Percentiles rank a stretch among this genome's conserved stretches.
These are phyloP conservation scores for Schoenoplectus tabernaemontani DNA, from an alignment of 202 grass and related monocot species.

Conservation along the genomic window DNA sequence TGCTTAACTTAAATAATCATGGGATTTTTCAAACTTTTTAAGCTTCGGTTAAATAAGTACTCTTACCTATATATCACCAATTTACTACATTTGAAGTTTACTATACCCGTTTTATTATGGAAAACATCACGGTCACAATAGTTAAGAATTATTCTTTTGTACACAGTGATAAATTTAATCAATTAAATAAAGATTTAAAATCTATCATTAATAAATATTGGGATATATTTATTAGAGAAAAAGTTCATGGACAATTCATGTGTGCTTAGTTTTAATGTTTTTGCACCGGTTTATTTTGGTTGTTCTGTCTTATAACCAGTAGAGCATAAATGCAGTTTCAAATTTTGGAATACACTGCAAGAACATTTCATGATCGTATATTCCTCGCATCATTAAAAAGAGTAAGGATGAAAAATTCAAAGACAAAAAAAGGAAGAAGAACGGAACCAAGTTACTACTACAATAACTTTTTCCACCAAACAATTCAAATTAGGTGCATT, in stretches of 20 bases:
- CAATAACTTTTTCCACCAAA: slow-evolving; percentile 22
- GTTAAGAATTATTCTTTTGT: neutral
- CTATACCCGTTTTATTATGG: neutral
- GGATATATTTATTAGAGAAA: neutral
- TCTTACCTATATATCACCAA: neutral
- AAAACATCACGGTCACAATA: neutral
- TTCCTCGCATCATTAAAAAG: neutral
- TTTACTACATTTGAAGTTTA: neutral
- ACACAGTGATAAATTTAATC: neutral
- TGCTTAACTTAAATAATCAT: neutral
- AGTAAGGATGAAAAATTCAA: neutral
- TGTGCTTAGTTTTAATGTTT: neutral
- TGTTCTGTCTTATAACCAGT: neutral
- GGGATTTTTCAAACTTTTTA: neutral
- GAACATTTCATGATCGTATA: neutral
- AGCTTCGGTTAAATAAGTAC: neutral
- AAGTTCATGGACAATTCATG: neutral
- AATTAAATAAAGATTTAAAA: neutral
- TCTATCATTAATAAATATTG: neutral
- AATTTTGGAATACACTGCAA: neutral
- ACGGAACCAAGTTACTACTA: neutral
- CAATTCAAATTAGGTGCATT: slow-evolving; percentile 10
- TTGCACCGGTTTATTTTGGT: neutral
- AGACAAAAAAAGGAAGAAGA: neutral
- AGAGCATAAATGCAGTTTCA: neutral